phyloP scores from a whole-genome alignment of 2,329 filamentous ascomycete genomes.

The Leptographium galeiforme region DNA sequence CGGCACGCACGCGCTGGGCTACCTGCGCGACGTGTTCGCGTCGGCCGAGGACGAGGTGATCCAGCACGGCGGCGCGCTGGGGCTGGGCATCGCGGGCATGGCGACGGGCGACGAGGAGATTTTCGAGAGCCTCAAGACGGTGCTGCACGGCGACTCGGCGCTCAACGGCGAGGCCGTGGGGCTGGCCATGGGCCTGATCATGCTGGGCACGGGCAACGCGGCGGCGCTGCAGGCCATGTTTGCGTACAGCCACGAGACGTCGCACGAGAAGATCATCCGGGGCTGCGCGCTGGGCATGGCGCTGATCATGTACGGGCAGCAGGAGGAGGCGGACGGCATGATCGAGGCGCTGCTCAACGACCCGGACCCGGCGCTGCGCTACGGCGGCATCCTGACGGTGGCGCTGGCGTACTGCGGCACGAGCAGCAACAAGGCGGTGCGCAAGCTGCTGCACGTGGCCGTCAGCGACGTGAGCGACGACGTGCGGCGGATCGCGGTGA shows the following conservation, averaged over 20 bases:
- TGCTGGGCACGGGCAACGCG: constrained; percentile 94
- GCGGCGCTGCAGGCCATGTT: constrained; percentile 94
- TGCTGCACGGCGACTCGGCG: constrained; percentile 86
- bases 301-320: constrained; percentile 92
- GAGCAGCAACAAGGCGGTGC: constrained; percentile 95
- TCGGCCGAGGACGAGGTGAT: constrained; percentile 80
- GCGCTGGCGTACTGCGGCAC: constrained; percentile 94
- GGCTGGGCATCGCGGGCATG: constrained; percentile 94
- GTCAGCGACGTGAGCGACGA: constrained; percentile 98
- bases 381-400: constrained; percentile 98
- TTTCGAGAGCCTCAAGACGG: constrained; percentile 78
- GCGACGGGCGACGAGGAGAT: constrained; percentile 82
- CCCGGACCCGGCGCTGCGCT: constrained; percentile 82
- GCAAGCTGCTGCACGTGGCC: constrained; percentile 86
- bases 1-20: constrained; percentile 75
- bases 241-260: constrained; percentile 91
- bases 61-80: constrained; percentile 89
- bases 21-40: constrained; percentile 62
- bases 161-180: constrained; percentile 95
- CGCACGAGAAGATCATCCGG: constrained; percentile 97
- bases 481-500: constrained; percentile 87
- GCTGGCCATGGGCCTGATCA: constrained; percentile 91
- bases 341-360: constrained; percentile 90
- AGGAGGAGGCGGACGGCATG: constrained; percentile 87
- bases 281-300: constrained; percentile 94